A percentile compares a stretch with the other conserved stretches of the same genome.
Evolutionary conservation across 768 basidiomycete species (phyloP).

Genomic region (Daedalea quercina): DNA sequence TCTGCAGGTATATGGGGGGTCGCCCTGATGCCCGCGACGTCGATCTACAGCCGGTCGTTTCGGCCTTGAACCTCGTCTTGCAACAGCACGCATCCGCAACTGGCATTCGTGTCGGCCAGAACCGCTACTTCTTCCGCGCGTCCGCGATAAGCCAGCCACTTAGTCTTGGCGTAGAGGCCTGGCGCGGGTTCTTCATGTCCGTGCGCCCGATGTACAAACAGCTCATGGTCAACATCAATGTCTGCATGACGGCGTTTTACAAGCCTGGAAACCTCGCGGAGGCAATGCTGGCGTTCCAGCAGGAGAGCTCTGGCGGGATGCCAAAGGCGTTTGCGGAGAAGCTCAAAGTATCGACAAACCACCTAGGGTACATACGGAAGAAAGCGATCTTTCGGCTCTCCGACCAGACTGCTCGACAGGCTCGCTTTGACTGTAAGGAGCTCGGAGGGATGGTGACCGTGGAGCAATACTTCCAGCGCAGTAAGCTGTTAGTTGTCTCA

Average conservation of each 20-base stretch:
- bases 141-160: constrained; percentile 15
- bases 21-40: constrained; percentile 44
- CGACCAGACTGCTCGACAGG: constrained; percentile 16
- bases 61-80: constrained; percentile 61
- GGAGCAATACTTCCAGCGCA: constrained; percentile 53
- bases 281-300: constrained; percentile 42
- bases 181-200: constrained; percentile 46
- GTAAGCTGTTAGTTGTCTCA: constrained; percentile 32
- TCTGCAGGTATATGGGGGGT: constrained; percentile 49
- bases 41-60: constrained; percentile 51
- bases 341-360: constrained; percentile 49
- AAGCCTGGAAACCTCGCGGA: constrained; percentile 57
- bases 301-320: constrained; percentile 35
- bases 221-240: constrained; percentile 48
- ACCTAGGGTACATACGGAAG: constrained; percentile 50
- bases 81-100: constrained; percentile 47
- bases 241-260: constrained; percentile 50
- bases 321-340: constrained; percentile 43
- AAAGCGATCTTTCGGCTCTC: constrained; percentile 27
- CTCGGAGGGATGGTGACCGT: constrained; percentile 50
- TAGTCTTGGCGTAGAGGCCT: constrained; percentile 35
- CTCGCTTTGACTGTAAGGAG: constrained; percentile 52
- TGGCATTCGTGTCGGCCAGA: constrained; percentile 58
- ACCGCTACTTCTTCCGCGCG: constrained; percentile 56
- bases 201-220: constrained; percentile 41